phyloP scores from a whole-genome alignment of 139 green algal genomes.

The Zygnema cylindricum region DNA sequence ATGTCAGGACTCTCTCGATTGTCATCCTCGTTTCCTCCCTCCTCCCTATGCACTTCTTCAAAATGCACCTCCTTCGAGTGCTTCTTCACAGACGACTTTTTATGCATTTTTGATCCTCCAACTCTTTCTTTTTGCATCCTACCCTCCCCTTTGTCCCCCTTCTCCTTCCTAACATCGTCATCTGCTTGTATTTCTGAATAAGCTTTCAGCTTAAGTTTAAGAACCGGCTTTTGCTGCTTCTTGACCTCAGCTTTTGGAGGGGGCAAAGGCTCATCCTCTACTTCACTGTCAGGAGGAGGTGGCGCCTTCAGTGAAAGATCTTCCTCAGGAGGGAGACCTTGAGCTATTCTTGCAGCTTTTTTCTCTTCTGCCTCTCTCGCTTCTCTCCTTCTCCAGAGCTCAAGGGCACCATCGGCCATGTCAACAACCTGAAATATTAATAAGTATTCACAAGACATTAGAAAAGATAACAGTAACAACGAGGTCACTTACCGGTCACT shows the following conservation, averaged over 20 bases:
- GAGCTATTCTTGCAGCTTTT: not conserved
- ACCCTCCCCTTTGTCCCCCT: not conserved
- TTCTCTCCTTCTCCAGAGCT: slow-evolving; percentile 26
- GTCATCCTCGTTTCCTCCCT: not conserved
- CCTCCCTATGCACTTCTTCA: not conserved
- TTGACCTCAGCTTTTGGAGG: not conserved
- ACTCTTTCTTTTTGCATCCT: not conserved
- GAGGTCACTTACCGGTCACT: too few species aligned
- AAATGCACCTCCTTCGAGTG: not conserved
- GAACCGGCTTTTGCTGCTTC: not conserved
- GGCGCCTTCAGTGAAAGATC: not conserved
- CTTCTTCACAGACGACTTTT: slow-evolving; percentile 13
- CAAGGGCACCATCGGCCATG: not conserved
- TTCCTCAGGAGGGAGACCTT: slow-evolving; percentile 4
- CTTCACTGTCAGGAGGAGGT: slow-evolving; percentile 6
- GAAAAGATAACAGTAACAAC: too few species aligned
- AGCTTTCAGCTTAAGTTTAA: not conserved
- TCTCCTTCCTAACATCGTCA: not conserved
- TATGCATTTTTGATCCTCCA: not conserved
- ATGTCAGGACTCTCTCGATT: too few species aligned
- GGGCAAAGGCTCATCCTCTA: not conserved
- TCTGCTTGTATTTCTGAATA: not conserved
- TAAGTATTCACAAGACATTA: too few species aligned
- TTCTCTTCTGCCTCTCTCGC: not conserved
- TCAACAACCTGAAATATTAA: not conserved